phyloP scores from a whole-genome alignment of 2,329 filamentous ascomycete species.

The Elsinoe ampelina region DNA sequence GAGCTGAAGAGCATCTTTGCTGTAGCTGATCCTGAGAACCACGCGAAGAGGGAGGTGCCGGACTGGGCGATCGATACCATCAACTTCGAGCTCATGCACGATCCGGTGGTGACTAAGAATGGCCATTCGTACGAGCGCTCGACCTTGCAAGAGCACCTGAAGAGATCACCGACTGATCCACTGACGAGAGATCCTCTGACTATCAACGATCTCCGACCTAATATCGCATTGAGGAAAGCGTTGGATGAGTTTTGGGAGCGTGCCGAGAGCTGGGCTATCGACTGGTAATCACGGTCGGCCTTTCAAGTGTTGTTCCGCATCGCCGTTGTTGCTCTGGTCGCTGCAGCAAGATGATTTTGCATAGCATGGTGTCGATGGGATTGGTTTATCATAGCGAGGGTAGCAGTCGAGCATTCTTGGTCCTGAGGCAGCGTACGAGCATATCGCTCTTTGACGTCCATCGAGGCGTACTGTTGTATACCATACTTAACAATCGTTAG shows the following conservation, averaged over 20 bases:
- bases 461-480: background rate
- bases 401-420: background rate
- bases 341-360: no score
- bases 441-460: background rate
- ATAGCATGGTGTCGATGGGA: background rate
- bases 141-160: slow-evolving; percentile 77
- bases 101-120: slow-evolving; percentile 58
- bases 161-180: slow-evolving; percentile 66
- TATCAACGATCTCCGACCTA: slow-evolving; percentile 64
- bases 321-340: no score
- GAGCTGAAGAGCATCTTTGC: slow-evolving; percentile 40
- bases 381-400: background rate
- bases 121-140: slow-evolving; percentile 86
- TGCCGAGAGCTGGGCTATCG: slow-evolving; percentile 79
- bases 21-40: slow-evolving; percentile 36
- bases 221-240: slow-evolving; percentile 69
- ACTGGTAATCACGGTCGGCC: slow-evolving; percentile 51
- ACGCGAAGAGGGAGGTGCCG: slow-evolving; percentile 50
- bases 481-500: no score
- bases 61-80: slow-evolving; percentile 73
- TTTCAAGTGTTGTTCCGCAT: no score
- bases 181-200: slow-evolving; percentile 68
- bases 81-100: slow-evolving; percentile 60
- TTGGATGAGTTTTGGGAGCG: slow-evolving; percentile 76
- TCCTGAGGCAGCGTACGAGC: background rate